These are phyloP conservation scores for Blastobotrys chiropterorum DNA, from an alignment of 805 yeast species.

Conservation along the genomic window DNA sequence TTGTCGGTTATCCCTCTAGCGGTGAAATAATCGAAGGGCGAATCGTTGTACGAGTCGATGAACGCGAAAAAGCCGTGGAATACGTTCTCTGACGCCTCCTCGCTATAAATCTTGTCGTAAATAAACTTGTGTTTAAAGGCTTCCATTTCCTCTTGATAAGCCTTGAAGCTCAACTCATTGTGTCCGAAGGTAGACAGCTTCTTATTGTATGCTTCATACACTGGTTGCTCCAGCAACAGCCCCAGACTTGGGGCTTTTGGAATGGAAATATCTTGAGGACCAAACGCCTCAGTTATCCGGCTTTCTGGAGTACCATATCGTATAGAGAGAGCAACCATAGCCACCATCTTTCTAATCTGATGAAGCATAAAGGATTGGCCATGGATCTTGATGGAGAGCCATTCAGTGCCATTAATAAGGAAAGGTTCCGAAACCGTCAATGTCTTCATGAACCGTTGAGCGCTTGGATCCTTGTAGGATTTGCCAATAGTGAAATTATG, in stretches of 20 bases:
- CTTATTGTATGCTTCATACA: constrained; percentile 76
- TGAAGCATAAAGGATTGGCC: constrained; percentile 98
- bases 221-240: constrained; percentile 81
- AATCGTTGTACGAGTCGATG: constrained; percentile 75
- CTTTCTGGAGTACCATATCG: constrained; percentile 79
- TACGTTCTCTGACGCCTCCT: constrained; percentile 81
- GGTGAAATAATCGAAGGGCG: constrained; percentile 50
- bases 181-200: constrained; percentile 71
- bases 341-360: constrained; percentile 96
- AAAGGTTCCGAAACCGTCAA: constrained; percentile 81
- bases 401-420: constrained; percentile 87
- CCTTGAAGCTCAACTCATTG: constrained; percentile 61
- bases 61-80: constrained; percentile 88
- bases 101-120: constrained; percentile 86
- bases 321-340: constrained; percentile 82
- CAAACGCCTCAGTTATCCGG: constrained; percentile 73
- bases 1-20: constrained; percentile 27
- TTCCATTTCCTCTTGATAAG: constrained; percentile 65
- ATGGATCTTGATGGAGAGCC: constrained; percentile 93
- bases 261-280: constrained; percentile 67
- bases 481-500: constrained; percentile 85
- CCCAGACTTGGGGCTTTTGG: constrained; percentile 99
- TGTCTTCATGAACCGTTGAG: constrained; percentile 74
- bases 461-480: constrained; percentile 74
- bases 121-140: constrained; percentile 82